Evolutionary conservation across 148 eudicot species (phyloP), one percentile per base, ranked within the genome.

Genomic region (Vaccinium vitisidaea): DNA sequence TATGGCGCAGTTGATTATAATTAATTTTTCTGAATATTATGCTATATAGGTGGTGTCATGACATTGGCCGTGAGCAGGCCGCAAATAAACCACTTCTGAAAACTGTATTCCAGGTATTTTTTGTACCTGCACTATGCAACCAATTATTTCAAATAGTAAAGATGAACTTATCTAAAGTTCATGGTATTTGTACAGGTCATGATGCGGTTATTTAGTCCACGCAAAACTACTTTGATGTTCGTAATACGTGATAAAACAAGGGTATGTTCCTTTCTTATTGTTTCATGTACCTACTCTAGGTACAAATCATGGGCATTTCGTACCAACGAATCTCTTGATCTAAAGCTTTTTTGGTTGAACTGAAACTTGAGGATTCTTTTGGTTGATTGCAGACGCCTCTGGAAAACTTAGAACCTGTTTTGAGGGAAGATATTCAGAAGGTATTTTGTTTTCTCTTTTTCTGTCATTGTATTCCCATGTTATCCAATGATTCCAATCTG

Each of bases 31-130:
- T 82, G 27, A 67, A 80, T 65, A 84, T 56, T 76, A 27, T 86
- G 71, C 61, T 80, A 69, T 85, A 83, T 87, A 97, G 99, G 99
- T 97, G 99, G 99, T 97, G 99, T 88, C 99, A 97, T 93, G 99
- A 97, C 85, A 97, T 97, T 87, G 99, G 99, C 11, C 98, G 99
- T 90, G 99, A 97, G 88, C 99, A 97, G 89, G 99, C 99, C 85
- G 99, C 99, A 61, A 97, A 97, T 88, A 97, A 97, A 82, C 99
- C 99, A 80, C 95, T 97, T 80, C 65, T 97, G 90, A 97, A 97
- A 91, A 97, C 99, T 85, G 99, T 97, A 25, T 97, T 97, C 90
- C 99, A 97, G 98, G 99, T 95, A 89, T 58, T n/a, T 9, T 48
- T 76, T 71, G 70, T 82, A 32, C 23, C 9, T 85, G 58, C 54